phyloP scores from a whole-genome alignment of 1,139 yeast species.

The Candida labiduridarum region DNA sequence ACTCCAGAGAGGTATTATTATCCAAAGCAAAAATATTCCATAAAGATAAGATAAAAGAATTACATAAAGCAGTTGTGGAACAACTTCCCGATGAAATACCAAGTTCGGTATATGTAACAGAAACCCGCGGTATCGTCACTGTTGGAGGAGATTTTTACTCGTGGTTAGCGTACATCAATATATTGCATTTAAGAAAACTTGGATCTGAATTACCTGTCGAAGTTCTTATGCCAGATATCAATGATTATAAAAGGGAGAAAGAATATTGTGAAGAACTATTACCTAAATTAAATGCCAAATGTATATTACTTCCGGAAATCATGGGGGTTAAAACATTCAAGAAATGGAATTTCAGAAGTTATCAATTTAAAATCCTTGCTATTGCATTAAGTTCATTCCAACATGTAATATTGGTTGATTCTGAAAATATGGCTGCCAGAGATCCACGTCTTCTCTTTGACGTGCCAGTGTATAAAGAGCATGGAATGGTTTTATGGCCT shows the following conservation, averaged over 20 bases:
- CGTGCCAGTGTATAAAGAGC: conserved; percentile 51
- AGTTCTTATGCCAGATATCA: conserved; percentile 33
- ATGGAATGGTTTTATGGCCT: conserved; percentile 77
- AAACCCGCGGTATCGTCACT: conserved; percentile 35
- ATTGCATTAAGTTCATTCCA: conserved; percentile 43
- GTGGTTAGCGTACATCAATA: conserved; percentile 40
- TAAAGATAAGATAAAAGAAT: conserved; percentile 23
- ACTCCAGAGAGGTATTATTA: conserved; percentile 28
- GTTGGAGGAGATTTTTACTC: conserved; percentile 44
- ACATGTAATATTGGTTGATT: conserved; percentile 42
- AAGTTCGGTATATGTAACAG: conserved; percentile 25
- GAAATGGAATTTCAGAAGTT: conserved; percentile 34
- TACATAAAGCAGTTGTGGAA: conserved; percentile 25
- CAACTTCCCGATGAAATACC: conserved; percentile 28
- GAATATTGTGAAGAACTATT: conserved; percentile 28
- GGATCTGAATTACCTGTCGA: conserved; percentile 42
- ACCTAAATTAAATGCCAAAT: conserved; percentile 30
- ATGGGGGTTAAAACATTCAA: conserved; percentile 36
- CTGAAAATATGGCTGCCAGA: conserved; percentile 40
- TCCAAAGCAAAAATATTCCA: conserved; percentile 27
- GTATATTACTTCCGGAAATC: conserved; percentile 36
- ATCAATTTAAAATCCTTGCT: conserved; percentile 46
- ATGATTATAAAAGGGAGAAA: conserved; percentile 31
- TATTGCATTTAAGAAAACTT: conserved; percentile 33
- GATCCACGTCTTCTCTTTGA: conserved; percentile 49